phyloP scores from a whole-genome alignment of 805 yeast genomes.

The Candida ovalis region DNA sequence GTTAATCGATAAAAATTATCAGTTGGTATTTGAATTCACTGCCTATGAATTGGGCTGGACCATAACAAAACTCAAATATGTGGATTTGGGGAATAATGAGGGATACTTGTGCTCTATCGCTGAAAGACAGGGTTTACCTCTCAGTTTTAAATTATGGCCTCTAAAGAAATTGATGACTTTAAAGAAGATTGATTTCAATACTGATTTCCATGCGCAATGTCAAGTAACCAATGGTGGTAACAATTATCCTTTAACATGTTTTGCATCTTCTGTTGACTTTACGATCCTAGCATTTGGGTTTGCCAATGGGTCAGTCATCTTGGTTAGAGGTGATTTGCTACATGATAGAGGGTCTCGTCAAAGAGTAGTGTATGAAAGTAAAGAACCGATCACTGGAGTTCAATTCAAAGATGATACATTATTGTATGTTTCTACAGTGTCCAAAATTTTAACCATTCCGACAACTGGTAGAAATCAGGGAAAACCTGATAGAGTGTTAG shows the following conservation, averaged over 20 bases:
- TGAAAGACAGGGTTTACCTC: slow-evolving; percentile 68
- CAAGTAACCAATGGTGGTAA: slow-evolving; percentile 68
- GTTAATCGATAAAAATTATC: slow-evolving; percentile 50
- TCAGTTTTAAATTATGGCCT: slow-evolving; percentile 70
- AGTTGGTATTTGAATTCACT: slow-evolving; percentile 44
- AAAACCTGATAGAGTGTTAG: slow-evolving; percentile 46
- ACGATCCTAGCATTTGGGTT: slow-evolving; percentile 73
- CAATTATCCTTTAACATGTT: slow-evolving; percentile 72
- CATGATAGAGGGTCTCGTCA: slow-evolving; percentile 91
- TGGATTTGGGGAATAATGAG: slow-evolving; percentile 25
- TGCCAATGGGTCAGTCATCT: slow-evolving; percentile 76
- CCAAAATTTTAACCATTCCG: slow-evolving; percentile 63
- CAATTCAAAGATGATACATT: slow-evolving; percentile 52
- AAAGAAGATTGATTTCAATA: slow-evolving; percentile 30
- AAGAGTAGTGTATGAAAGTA: slow-evolving; percentile 66
- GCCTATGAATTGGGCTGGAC: slow-evolving; percentile 67
- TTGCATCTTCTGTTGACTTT: slow-evolving; percentile 50
- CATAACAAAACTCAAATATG: slow-evolving; percentile 51
- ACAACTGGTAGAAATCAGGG: slow-evolving; percentile 80
- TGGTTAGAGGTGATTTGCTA: slow-evolving; percentile 82
- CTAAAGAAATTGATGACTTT: slow-evolving; percentile 43
- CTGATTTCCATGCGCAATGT: slow-evolving; percentile 55
- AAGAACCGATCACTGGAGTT: slow-evolving; percentile 79
- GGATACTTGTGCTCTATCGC: slow-evolving; percentile 66
- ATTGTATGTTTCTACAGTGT: slow-evolving; percentile 72